Evolutionary conservation across 805 yeast genomes (phyloP), one percentile per base, ranked within the genome.

Genomic region (Hermanozyma aechmeae): DNA sequence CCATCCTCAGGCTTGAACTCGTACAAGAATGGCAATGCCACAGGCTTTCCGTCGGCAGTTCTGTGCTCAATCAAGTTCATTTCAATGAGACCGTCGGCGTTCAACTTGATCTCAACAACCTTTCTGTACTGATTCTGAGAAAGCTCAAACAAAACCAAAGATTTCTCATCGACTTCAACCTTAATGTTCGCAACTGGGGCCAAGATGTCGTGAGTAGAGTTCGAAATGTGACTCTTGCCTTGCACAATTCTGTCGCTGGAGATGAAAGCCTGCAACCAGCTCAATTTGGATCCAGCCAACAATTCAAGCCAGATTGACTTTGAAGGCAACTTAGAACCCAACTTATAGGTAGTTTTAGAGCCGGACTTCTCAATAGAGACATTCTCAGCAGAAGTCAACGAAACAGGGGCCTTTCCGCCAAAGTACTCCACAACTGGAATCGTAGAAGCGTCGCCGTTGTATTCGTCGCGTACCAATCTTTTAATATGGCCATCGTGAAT

Each of bases 231-330:
- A 61, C 79, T 75, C 41, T 73, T 65, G 33, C 83, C 95, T 65
- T 92, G 97, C 35, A 86, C 92, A 50, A 84, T 66, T 54, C 83
- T 76, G 32, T 74, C 68, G 41, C 89, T 69, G 15, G 87, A 65
- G 40, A 92, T 65, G 57, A 92, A 76, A 18, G 97, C 96, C 46
- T 79, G 81, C 61, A 94, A 76, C 99, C 99, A 92, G 56, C 72
- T 74, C 48, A 73, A 73, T 36, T 67, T 51, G 30, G 69, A 51
- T 39, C 97, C 97, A 32, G 95, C 95, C 43, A 92, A 66, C 34
- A 78, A 62, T 31, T 74, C 61, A 49, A 82, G 74, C 98, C 98
- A 92, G 31, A 33, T 25, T 48, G 38, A 5, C 41, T 40, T 22
- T 65, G 65, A 28, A 54, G 31, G 14, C 32, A 18, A 36, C 23